A percentile compares a stretch with the other conserved stretches of the same genome.
These are phyloP conservation scores for Ophiostoma sp. DNA, from an alignment of 2,329 filamentous ascomycete genomes.

Conservation along the genomic window DNA sequence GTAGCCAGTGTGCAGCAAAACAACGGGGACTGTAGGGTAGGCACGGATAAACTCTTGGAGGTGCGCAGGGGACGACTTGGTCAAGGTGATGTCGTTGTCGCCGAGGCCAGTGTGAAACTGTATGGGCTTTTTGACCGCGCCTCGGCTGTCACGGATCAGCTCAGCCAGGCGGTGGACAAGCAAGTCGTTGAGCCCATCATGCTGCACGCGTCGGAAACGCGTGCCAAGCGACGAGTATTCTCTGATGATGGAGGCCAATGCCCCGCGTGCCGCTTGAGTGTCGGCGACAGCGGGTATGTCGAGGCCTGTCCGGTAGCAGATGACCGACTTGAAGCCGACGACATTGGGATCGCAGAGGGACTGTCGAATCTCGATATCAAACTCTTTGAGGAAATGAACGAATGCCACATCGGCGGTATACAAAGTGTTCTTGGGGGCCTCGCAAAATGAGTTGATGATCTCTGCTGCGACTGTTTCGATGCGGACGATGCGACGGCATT, in stretches of 20 bases:
- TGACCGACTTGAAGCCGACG: slow-evolving; percentile 74
- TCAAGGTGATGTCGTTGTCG: slow-evolving; percentile 69
- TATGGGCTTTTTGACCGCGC: slow-evolving; percentile 59
- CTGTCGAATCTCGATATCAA: slow-evolving; percentile 48
- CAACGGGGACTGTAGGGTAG: slow-evolving; percentile 65
- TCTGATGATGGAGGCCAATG: slow-evolving; percentile 37
- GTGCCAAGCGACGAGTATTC: slow-evolving; percentile 30
- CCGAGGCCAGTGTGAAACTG: slow-evolving; percentile 82
- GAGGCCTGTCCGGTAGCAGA: slow-evolving; percentile 75
- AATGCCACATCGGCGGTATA: slow-evolving; percentile 35
- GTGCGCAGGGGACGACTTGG: slow-evolving; percentile 66
- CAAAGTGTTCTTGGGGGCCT: slow-evolving; percentile 37
- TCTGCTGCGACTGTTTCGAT: slow-evolving; percentile 68
- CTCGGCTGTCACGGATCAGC: slow-evolving; percentile 46
- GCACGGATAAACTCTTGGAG: slow-evolving; percentile 67
- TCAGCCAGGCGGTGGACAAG: slow-evolving; percentile 61
- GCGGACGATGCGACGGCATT: slow-evolving; percentile 68
- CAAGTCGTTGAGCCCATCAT: slow-evolving; percentile 62
- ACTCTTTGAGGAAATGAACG: slow-evolving; percentile 37
- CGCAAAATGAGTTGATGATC: slow-evolving; percentile 47
- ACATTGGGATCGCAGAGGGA: slow-evolving; percentile 62
- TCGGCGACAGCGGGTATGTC: slow-evolving; percentile 48
- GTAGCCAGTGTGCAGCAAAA: slow-evolving; percentile 75
- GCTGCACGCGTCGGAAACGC: slow-evolving; percentile 51
- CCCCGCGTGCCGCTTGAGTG: slow-evolving; percentile 39